Evolutionary conservation across 495 filamentous ascomycete genomes (phyloP).

Genomic region (Monascus purpureus): DNA sequence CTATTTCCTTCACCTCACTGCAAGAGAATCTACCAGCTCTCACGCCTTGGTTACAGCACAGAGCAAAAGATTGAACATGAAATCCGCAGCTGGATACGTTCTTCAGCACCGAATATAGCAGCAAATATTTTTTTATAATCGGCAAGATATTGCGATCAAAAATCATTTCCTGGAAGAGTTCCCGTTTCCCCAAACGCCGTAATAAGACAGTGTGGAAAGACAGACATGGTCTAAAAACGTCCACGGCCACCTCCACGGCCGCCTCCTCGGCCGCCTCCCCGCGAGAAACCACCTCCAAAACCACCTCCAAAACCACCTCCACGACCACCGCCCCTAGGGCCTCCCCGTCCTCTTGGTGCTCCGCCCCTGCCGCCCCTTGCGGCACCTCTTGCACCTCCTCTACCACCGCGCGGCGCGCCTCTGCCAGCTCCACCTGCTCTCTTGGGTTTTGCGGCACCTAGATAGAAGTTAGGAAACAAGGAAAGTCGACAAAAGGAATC

Average conservation of each 20-base stretch:
- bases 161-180: conserved; percentile 32
- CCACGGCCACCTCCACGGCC: conserved; percentile 22
- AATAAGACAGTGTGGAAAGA: conserved; percentile 30
- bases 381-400: conserved; percentile 28
- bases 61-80: conserved; percentile 8
- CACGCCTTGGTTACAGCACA: too few species aligned
- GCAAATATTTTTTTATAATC: conserved; percentile 24
- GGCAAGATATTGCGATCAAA: conserved; percentile 22
- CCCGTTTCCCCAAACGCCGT: conserved; percentile 38
- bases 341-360: conserved; percentile 27
- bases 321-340: conserved; percentile 26
- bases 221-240: conserved; percentile 18
- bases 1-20: too few species aligned
- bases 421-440: conserved; percentile 41
- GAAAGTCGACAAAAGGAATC: conserved; percentile 3
- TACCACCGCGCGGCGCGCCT: conserved; percentile 27
- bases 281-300: conserved; percentile 25
- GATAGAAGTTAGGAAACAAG: conserved; percentile 7
- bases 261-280: conserved; percentile 17
- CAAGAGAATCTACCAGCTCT: background rate
- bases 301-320: conserved; percentile 16
- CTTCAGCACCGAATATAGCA: conserved; percentile 25
- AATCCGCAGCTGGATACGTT: conserved; percentile 18
- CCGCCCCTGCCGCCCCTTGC: conserved; percentile 21
- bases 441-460: conserved; percentile 44